Evolutionary conservation across 2,329 filamentous ascomycete genomes (phyloP).

Genomic region (Alternaria triticimaculans): DNA sequence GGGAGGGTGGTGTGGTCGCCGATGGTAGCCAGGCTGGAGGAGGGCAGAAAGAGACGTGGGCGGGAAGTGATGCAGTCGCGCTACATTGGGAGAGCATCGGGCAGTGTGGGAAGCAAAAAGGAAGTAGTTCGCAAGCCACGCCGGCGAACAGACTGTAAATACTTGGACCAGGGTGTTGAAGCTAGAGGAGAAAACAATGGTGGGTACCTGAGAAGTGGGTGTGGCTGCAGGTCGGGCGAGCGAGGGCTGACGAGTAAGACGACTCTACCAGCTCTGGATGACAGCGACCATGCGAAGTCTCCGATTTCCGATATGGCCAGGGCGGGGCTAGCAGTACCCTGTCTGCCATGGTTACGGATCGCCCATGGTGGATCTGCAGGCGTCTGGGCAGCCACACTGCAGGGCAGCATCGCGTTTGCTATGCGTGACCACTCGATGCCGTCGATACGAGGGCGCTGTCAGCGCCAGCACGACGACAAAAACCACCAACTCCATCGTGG

Average conservation of each 20-base stretch:
- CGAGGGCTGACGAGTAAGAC: constrained; percentile 32
- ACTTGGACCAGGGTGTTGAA: constrained; percentile 33
- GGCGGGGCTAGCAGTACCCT: constrained; percentile 43
- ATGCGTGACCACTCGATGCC: constrained; percentile 5
- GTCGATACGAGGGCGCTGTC: background rate
- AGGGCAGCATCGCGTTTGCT: constrained; percentile 35
- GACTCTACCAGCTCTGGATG: constrained; percentile 27
- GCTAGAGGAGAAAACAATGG: constrained; percentile 35
- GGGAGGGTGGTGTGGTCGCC: constrained; percentile 32
- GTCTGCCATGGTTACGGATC: constrained; percentile 48
- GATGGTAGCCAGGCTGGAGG: constrained; percentile 29
- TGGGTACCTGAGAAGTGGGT: constrained; percentile 42
- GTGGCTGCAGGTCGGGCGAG: constrained; percentile 44
- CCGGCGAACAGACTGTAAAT: constrained; percentile 42
- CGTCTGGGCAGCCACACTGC: constrained; percentile 42
- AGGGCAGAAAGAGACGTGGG: constrained; percentile 19
- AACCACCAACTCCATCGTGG: constrained; percentile 1
- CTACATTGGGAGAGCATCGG: constrained; percentile 41
- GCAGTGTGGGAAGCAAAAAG: constrained; percentile 38
- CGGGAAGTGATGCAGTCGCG: constrained; percentile 31
- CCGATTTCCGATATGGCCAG: constrained; percentile 47
- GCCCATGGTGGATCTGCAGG: constrained; percentile 45
- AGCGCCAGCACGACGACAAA: background rate
- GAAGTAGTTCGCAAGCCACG: constrained; percentile 40
- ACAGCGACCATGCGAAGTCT: constrained; percentile 40